Conservation (phyloP, 208 protist genomes). For the Trypanosoma theileri region DNA sequence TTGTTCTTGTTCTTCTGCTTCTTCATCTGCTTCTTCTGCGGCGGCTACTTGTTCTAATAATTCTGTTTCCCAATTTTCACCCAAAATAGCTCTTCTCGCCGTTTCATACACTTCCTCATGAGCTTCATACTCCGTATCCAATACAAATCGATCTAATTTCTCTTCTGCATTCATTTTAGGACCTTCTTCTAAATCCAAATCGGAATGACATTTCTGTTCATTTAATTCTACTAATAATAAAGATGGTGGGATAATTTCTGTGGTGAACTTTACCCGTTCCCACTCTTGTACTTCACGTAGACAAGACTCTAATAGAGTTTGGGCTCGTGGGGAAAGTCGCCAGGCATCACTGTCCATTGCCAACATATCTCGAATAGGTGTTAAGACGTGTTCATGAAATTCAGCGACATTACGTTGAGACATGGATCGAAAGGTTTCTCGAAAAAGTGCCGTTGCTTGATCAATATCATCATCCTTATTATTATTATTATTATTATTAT, state of each 20-base stretch:
- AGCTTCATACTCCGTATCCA: conserved; percentile 91
- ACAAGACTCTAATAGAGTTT: conserved; percentile 97
- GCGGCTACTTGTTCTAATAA: conserved; percentile 59
- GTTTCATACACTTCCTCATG: conserved; percentile 94
- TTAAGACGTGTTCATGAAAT: conserved; percentile 76
- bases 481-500: too few relatives aligned
- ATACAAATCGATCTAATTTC: conserved; percentile 91
- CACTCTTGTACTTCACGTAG: conserved; percentile 88
- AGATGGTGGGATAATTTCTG: conserved; percentile 69
- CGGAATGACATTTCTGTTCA: conserved; percentile 94
- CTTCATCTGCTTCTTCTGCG: conserved; percentile 48
- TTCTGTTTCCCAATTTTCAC: conserved; percentile 88
- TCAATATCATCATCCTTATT: conserved; percentile 95
- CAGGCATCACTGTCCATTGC: conserved; percentile 91
- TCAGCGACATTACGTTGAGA: conserved; percentile 44
- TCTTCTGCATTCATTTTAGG: conserved; percentile 79
- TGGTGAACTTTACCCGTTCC: conserved; percentile 82
- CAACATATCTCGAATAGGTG: conserved; percentile 75
- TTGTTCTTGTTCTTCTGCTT: conserved; percentile 36
- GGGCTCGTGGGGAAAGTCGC: conserved; percentile 91
- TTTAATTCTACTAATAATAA: conserved; percentile 93
- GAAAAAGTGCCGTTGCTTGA: conserved; percentile 83
- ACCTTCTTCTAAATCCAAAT: conserved; percentile 91
- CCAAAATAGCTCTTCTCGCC: conserved; percentile 91
- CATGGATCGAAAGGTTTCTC: conserved; percentile 74